These are phyloP conservation scores for Ogataea chonburiensis DNA, from an alignment of 805 yeast species.

Conservation along the genomic window DNA sequence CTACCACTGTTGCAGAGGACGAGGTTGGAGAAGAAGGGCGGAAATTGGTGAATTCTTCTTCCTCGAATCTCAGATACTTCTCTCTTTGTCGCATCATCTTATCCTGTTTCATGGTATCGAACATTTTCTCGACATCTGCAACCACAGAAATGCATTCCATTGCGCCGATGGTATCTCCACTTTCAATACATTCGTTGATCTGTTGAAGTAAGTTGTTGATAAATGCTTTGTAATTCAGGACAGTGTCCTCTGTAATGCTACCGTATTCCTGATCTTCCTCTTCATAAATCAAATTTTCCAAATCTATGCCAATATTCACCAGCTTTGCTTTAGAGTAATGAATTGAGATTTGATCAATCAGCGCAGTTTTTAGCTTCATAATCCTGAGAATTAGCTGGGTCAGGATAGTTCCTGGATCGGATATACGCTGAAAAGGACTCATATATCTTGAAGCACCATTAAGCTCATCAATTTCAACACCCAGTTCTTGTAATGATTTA, in stretches of 20 bases:
- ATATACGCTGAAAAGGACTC: slow-evolving; percentile 46
- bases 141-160: slow-evolving; percentile 68
- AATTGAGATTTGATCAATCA: slow-evolving; percentile 53
- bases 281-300: slow-evolving; percentile 42
- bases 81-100: slow-evolving; percentile 15
- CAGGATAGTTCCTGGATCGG: slow-evolving; percentile 51
- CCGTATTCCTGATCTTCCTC: slow-evolving; percentile 17
- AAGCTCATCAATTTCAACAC: slow-evolving; percentile 45
- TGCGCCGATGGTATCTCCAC: slow-evolving; percentile 54
- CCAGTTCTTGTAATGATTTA: slow-evolving; percentile 39
- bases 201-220: slow-evolving; percentile 58
- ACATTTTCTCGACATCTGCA: slow-evolving; percentile 72
- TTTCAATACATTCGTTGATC: slow-evolving; percentile 51
- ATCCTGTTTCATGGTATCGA: slow-evolving; percentile 47
- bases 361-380: slow-evolving; percentile 48
- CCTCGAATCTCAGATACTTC: slow-evolving; percentile 12
- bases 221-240: slow-evolving; percentile 54
- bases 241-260: slow-evolving; percentile 41
- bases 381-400: slow-evolving; percentile 45
- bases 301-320: slow-evolving; percentile 61
- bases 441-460: slow-evolving; percentile 42
- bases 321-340: slow-evolving; percentile 65
- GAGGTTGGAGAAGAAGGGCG: neutral
- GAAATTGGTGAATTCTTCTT: neutral
- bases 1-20: slow-evolving; percentile 1